Percentiles rank a stretch among this genome's conserved stretches.
phyloP scores from a whole-genome alignment of 257 asterid species.

The Phtheirospermum japonicum region DNA sequence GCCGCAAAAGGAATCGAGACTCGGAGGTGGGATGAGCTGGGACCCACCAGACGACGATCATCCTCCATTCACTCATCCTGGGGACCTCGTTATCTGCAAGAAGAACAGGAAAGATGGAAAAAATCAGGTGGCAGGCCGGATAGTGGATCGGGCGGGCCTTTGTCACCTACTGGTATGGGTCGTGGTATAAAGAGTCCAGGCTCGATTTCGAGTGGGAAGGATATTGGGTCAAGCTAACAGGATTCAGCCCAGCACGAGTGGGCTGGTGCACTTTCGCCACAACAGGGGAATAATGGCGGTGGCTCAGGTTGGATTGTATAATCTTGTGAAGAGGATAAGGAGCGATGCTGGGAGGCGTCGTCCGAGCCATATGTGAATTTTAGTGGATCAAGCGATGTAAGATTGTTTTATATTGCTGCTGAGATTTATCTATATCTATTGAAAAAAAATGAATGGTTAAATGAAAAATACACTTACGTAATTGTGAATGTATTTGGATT shows the following conservation, averaged over 20 bases:
- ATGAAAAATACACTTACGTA: constrained; percentile 18
- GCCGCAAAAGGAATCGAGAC: constrained; percentile 53
- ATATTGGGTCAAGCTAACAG: constrained; percentile 51
- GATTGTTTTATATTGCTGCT: constrained; percentile 10
- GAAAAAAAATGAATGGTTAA: background rate
- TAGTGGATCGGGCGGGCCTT: constrained; percentile 55
- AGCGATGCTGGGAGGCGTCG: constrained; percentile 83
- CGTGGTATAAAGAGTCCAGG: constrained; percentile 64
- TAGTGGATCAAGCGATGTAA: constrained; percentile 12
- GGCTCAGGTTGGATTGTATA: constrained; percentile 85
- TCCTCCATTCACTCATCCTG: constrained; percentile 70
- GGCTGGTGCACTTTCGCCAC: constrained; percentile 53
- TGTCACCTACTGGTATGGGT: constrained; percentile 62
- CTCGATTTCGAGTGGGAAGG: constrained; percentile 43
- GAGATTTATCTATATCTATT: constrained; percentile 5
- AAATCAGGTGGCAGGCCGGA: constrained; percentile 50
- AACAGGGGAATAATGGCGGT: constrained; percentile 49
- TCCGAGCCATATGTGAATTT: constrained; percentile 57
- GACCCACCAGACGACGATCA: constrained; percentile 46
- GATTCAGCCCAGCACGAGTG: constrained; percentile 43
- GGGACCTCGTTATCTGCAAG: constrained; percentile 89
- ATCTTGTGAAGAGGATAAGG: constrained; percentile 88
- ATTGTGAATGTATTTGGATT: constrained; percentile 26
- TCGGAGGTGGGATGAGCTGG: constrained; percentile 8
- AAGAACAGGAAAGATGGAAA: constrained; percentile 94